Evolutionary conservation across 139 green algal species (phyloP).

Genomic region (Chlorella sp.): DNA sequence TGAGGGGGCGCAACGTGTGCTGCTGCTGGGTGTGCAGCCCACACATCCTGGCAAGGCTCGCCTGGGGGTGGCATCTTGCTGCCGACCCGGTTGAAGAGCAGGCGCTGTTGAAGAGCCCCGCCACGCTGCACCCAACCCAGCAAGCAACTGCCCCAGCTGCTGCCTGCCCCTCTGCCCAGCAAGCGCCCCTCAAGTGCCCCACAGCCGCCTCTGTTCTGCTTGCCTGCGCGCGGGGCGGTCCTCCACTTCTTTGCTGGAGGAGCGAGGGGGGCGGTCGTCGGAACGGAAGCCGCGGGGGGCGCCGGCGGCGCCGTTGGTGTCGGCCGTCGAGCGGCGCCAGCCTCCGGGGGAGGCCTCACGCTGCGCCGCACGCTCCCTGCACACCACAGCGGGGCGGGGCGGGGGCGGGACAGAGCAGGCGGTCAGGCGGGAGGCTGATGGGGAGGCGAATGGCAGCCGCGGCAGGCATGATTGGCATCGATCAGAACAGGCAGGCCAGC

Average conservation of each 20-base stretch:
- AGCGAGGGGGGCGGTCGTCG: not conserved
- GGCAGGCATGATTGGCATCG: not conserved
- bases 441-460: not conserved
- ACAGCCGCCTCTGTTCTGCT: not conserved
- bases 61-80: not conserved
- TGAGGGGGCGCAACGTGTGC: no score
- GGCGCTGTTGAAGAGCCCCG: no score
- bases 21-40: no score
- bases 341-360: conserved; percentile 4
- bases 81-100: not conserved
- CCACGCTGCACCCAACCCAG: not conserved
- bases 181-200: no score
- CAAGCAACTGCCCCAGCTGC: no score
- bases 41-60: not conserved
- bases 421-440: not conserved
- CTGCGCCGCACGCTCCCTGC: not conserved
- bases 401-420: not conserved
- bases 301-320: not conserved
- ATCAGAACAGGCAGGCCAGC: not conserved
- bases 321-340: not conserved
- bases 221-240: not conserved
- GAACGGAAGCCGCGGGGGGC: conserved; percentile 17
- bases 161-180: not conserved
- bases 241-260: not conserved
- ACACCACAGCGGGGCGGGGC: not conserved